Conservation (phyloP, 352 stramenopile species). For the Phytopythium helicoides region DNA sequence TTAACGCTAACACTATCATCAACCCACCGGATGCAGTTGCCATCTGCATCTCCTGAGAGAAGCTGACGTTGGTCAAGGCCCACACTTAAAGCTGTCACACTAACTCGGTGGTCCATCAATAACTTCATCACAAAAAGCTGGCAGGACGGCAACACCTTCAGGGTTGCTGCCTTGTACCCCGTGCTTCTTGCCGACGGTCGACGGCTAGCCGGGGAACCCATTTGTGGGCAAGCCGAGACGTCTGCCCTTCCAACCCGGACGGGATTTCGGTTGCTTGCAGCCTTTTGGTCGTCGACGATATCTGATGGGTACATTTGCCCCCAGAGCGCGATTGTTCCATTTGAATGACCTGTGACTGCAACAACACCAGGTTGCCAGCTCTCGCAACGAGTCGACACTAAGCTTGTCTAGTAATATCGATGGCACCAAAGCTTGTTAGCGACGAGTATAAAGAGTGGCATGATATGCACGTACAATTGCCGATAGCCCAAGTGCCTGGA, state of each 20-base stretch:
- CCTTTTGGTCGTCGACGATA: slow-evolving; percentile 31
- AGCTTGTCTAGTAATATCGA: slow-evolving; percentile 34
- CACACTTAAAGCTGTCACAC: slow-evolving; percentile 59
- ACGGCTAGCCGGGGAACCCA: not conserved
- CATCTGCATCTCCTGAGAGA: slow-evolving; percentile 61
- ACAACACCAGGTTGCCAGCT: slow-evolving; percentile 71
- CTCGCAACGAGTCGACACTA: slow-evolving; percentile 67
- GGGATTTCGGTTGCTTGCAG: not conserved
- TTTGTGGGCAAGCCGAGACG: not conserved
- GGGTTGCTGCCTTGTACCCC: slow-evolving; percentile 3
- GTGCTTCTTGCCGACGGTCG: not conserved
- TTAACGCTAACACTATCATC: slow-evolving; percentile 73
- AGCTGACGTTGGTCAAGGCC: slow-evolving; percentile 63
- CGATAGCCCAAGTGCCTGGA: slow-evolving; percentile 39
- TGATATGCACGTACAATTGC: slow-evolving; percentile 38
- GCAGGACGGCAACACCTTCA: slow-evolving; percentile 59
- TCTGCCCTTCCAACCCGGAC: slow-evolving; percentile 9
- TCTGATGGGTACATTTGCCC: slow-evolving; percentile 61
- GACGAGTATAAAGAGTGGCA: not conserved
- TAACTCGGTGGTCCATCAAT: slow-evolving; percentile 57
- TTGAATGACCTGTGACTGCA: slow-evolving; percentile 60
- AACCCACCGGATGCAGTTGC: slow-evolving; percentile 76
- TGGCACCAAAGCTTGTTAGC: not conserved
- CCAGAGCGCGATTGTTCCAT: slow-evolving; percentile 75
- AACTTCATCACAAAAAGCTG: slow-evolving; percentile 78